Evolutionary conservation across 2,329 filamentous ascomycete species (phyloP).

Genomic region (Teratosphaeria gauchensis): DNA sequence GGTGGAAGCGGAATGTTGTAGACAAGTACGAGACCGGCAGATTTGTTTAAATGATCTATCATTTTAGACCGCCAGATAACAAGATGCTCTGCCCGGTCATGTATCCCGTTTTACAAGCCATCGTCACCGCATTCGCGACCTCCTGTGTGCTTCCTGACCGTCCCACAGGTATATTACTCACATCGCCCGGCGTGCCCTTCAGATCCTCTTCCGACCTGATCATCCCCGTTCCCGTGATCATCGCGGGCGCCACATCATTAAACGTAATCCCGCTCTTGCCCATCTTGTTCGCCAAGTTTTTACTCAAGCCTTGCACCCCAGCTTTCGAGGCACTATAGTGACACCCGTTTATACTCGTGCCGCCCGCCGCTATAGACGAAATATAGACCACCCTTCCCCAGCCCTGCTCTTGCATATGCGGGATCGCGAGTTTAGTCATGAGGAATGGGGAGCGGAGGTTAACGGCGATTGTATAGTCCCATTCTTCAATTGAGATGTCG

Average conservation of each 20-base stretch:
- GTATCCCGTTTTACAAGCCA: constrained; percentile 53
- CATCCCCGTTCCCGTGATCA: constrained; percentile 52
- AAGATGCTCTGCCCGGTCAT: constrained; percentile 24
- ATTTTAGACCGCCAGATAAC: constrained; percentile 23
- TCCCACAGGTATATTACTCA: constrained; percentile 50
- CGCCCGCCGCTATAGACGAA: constrained; percentile 53
- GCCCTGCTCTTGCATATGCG: constrained; percentile 48
- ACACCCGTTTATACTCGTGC: constrained; percentile 50
- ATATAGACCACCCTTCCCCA: constrained; percentile 60
- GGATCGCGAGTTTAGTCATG: constrained; percentile 50
- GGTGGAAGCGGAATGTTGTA: too few relatives aligned
- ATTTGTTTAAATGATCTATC: not conserved
- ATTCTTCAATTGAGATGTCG: constrained; percentile 56
- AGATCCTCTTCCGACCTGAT: constrained; percentile 45
- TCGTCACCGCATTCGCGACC: constrained; percentile 51
- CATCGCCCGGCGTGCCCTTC: constrained; percentile 42
- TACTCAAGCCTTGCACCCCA: constrained; percentile 55
- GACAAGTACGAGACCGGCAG: too few relatives aligned
- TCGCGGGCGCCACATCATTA: constrained; percentile 60
- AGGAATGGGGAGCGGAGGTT: constrained; percentile 57
- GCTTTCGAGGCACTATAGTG: constrained; percentile 23
- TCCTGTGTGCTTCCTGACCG: constrained; percentile 50
- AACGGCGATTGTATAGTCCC: constrained; percentile 52
- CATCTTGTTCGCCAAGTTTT: constrained; percentile 51
- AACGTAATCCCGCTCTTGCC: constrained; percentile 55